These are phyloP conservation scores for Cytospora paraplurivora DNA, from an alignment of 2,329 filamentous ascomycete species.

Conservation along the genomic window DNA sequence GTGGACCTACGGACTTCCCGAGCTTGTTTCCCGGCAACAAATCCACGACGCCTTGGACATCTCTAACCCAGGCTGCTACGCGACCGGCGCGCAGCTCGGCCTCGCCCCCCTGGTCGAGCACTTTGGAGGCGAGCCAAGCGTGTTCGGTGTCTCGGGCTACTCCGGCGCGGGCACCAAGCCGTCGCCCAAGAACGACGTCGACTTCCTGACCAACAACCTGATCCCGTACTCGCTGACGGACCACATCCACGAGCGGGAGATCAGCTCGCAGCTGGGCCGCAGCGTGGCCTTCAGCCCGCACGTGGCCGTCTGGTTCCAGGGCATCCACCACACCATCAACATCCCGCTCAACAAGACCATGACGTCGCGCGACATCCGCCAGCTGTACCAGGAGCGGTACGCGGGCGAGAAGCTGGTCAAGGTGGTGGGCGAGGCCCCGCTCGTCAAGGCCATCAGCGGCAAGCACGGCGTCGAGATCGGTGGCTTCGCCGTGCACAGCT, in stretches of 20 bases:
- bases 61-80: constrained; percentile 92
- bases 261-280: constrained; percentile 73
- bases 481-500: constrained; percentile 88
- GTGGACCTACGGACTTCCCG: constrained; percentile 91
- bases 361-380: constrained; percentile 87
- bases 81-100: constrained; percentile 87
- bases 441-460: constrained; percentile 80
- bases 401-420: constrained; percentile 95
- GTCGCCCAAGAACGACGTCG: constrained; percentile 88
- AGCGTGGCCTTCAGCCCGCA: constrained; percentile 87
- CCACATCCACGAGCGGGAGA: constrained; percentile 94
- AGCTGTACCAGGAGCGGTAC: constrained; percentile 94
- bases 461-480: constrained; percentile 93
- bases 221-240: constrained; percentile 90
- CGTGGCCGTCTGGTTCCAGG: constrained; percentile 95
- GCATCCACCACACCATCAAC: constrained; percentile 88
- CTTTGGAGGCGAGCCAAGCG: constrained; percentile 75
- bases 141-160: constrained; percentile 93
- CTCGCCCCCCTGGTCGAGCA: constrained; percentile 79
- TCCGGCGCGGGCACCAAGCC: constrained; percentile 95
- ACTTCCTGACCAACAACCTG: constrained; percentile 81
- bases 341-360: constrained; percentile 85
- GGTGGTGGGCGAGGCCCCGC: constrained; percentile 82
- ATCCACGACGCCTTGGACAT: constrained; percentile 82
- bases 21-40: constrained; percentile 74